Conservation (phyloP, 768 basidiomycete genomes). For the Candolleomyces eurysporus region DNA sequence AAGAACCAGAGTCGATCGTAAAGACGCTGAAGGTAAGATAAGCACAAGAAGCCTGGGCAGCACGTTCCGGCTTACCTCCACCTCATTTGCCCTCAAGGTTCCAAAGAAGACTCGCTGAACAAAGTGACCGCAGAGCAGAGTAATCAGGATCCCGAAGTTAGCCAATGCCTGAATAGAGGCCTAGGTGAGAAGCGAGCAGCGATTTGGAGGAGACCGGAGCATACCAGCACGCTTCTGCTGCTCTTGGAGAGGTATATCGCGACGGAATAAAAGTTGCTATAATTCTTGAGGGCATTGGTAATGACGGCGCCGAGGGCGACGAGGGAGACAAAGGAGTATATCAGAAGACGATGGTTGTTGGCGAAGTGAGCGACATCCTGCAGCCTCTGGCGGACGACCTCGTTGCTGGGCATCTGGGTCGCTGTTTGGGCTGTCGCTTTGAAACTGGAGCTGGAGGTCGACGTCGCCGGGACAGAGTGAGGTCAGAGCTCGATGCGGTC, state of each 20-base stretch:
- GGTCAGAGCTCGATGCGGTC: too few species aligned
- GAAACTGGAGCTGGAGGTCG: background rate
- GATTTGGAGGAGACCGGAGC: slow-evolving; percentile 17
- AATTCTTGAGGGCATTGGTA: slow-evolving; percentile 72
- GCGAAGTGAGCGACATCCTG: slow-evolving; percentile 50
- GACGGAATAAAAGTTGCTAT: slow-evolving; percentile 93
- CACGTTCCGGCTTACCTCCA: slow-evolving; percentile 64
- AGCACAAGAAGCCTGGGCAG: background rate
- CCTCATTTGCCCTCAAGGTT: slow-evolving; percentile 77
- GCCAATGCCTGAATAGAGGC: slow-evolving; percentile 51
- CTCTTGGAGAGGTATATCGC: slow-evolving; percentile 92
- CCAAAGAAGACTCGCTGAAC: slow-evolving; percentile 93
- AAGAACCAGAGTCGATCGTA: slow-evolving; percentile 98
- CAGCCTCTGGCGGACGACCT: slow-evolving; percentile 48
- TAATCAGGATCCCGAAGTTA: slow-evolving; percentile 83
- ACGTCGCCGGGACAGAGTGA: background rate
- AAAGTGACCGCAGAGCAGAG: slow-evolving; percentile 71
- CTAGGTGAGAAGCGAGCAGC: slow-evolving; percentile 37
- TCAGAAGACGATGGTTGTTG: slow-evolving; percentile 59
- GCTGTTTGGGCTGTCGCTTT: background rate
- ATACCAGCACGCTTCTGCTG: slow-evolving; percentile 87
- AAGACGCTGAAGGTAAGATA: slow-evolving; percentile 64
- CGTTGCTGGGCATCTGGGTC: slow-evolving; percentile 46
- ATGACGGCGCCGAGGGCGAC: slow-evolving; percentile 71
- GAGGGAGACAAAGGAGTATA: slow-evolving; percentile 70